Conservation (phyloP, 176 grass and related monocot species). For the Carex parvula region DNA sequence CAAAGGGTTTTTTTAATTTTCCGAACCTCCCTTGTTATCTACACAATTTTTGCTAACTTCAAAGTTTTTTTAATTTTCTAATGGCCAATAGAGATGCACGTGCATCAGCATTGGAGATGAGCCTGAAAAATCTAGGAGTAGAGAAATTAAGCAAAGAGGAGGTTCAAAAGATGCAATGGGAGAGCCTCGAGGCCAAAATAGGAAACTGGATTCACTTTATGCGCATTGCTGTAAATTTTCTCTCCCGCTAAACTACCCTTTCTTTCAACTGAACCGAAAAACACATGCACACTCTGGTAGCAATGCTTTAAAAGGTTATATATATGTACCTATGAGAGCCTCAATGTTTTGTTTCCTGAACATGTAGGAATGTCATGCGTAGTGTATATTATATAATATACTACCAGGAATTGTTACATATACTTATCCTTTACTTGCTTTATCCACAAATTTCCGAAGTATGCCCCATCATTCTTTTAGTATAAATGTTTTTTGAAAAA, state of each 20-base stretch:
- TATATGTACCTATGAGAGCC: constrained; percentile 2
- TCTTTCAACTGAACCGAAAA: neutral
- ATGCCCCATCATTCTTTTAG: too few relatives aligned
- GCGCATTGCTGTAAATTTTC: constrained; percentile 76
- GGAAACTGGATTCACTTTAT: constrained; percentile 98
- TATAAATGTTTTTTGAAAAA: neutral
- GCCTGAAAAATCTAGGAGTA: constrained; percentile 82
- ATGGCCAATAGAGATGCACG: constrained; percentile 56
- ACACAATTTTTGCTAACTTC: constrained; percentile 3
- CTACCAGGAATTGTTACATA: neutral
- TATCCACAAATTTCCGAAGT: neutral
- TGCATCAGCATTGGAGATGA: constrained; percentile 76
- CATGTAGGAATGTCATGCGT: neutral
- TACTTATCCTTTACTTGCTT: neutral
- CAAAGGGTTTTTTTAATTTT: neutral
- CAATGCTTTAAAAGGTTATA: constrained; percentile 8
- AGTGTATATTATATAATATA: neutral
- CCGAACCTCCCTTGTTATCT: too few relatives aligned
- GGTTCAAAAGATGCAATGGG: constrained; percentile 97
- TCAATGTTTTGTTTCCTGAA: neutral
- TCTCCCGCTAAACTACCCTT: neutral
- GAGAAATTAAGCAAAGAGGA: constrained; percentile 98
- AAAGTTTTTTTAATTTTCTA: neutral
- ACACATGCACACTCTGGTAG: neutral
- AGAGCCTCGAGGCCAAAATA: constrained; percentile 86